Conservation (phyloP, 2,329 filamentous ascomycete species). For the Cylindrodendrum hubeiense region DNA sequence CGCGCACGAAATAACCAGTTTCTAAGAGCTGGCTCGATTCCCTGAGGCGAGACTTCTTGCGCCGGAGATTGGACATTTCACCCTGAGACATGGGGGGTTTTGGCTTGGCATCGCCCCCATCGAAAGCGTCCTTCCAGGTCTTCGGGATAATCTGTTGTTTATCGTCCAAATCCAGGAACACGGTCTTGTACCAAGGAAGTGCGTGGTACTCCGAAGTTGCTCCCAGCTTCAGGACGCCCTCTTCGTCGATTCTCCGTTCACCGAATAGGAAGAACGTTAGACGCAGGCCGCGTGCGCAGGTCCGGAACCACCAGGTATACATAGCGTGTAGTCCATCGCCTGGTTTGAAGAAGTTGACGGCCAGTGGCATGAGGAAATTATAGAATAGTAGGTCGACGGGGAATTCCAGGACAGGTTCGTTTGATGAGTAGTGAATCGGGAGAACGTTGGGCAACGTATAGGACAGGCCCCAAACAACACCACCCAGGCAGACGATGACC, state of each 20-base stretch:
- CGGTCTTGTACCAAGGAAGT: slow-evolving; percentile 54
- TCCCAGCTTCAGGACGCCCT: slow-evolving; percentile 72
- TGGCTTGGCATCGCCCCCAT: slow-evolving; percentile 60
- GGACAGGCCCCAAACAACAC: slow-evolving; percentile 93
- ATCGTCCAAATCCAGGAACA: slow-evolving; percentile 61
- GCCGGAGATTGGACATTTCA: slow-evolving; percentile 52
- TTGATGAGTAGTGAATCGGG: slow-evolving; percentile 93
- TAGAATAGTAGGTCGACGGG: slow-evolving; percentile 95
- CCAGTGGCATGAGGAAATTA: slow-evolving; percentile 93
- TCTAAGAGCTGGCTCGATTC: slow-evolving; percentile 66
- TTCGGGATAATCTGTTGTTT: slow-evolving; percentile 60
- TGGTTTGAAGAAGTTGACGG: slow-evolving; percentile 86
- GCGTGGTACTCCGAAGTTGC: slow-evolving; percentile 47
- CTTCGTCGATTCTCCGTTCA: slow-evolving; percentile 83
- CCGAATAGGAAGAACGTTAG: slow-evolving; percentile 95
- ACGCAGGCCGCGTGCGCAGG: slow-evolving; percentile 82
- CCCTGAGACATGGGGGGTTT: slow-evolving; percentile 49
- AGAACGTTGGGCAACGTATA: slow-evolving; percentile 77
- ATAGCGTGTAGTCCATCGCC: slow-evolving; percentile 85
- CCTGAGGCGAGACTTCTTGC: slow-evolving; percentile 61
- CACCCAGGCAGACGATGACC: slow-evolving; percentile 92
- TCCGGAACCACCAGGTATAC: slow-evolving; percentile 97
- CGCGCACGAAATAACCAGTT: slow-evolving; percentile 87
- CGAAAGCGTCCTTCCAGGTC: slow-evolving; percentile 70
- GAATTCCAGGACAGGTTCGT: slow-evolving; percentile 93